These are phyloP conservation scores for Senecio squalidus DNA, from an alignment of 140 eudicot species.

Conservation along the genomic window DNA sequence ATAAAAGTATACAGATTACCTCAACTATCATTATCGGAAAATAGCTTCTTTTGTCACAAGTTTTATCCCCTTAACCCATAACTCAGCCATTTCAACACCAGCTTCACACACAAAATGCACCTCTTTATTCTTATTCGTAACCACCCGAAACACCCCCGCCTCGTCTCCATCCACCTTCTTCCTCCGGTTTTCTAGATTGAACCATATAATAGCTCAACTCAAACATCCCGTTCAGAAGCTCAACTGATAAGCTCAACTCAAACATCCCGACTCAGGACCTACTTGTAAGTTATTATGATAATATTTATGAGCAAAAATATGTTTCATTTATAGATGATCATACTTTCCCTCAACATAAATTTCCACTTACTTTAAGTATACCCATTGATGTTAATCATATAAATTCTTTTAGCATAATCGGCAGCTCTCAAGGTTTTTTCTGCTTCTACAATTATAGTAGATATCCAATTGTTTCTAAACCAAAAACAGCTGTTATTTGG, in stretches of 20 bases:
- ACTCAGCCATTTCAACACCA: constrained; percentile 61
- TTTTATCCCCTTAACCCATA: constrained; percentile 86
- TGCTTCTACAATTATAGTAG: not conserved
- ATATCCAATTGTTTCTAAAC: not conserved
- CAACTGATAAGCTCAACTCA: too few species aligned
- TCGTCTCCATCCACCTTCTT: constrained; percentile 56
- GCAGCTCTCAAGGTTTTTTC: not conserved
- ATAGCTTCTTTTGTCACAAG: constrained; percentile 72
- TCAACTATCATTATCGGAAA: constrained; percentile 31
- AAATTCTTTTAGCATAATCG: not conserved
- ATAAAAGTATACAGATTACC: not conserved
- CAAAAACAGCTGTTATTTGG: not conserved
- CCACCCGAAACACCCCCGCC: constrained; percentile 67
- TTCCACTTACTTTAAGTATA: not conserved
- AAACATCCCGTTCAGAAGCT: too few species aligned
- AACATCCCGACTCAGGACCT: too few species aligned
- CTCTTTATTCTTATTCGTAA: constrained; percentile 78
- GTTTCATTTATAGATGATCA: too few species aligned
- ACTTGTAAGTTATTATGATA: too few species aligned
- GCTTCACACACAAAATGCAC: constrained; percentile 86
- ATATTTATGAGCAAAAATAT: too few species aligned
- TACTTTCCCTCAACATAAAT: not conserved
- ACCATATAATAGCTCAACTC: too few species aligned
- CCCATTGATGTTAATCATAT: not conserved
- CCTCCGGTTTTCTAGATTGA: too few species aligned